phyloP scores from a whole-genome alignment of 805 yeast genomes.

The Saturnispora halmiae region DNA sequence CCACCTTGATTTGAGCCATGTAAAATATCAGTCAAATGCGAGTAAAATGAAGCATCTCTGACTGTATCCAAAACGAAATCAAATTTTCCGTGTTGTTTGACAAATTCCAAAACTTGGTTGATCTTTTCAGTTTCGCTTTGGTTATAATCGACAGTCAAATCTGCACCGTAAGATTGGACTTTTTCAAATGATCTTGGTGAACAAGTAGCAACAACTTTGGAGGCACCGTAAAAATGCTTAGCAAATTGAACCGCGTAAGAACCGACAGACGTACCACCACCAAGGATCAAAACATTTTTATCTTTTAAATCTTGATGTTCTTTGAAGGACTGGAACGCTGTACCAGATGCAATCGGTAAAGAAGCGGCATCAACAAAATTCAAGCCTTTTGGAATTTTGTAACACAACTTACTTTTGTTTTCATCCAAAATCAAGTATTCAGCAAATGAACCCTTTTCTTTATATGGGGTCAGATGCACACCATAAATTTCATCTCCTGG shows the following conservation, averaged over 20 bases:
- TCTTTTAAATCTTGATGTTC: constrained; percentile 20
- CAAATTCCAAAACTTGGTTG: constrained; percentile 29
- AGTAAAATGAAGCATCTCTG: constrained; percentile 43
- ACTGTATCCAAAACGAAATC: constrained; percentile 59
- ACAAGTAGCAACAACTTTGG: constrained; percentile 43
- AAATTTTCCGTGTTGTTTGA: constrained; percentile 37
- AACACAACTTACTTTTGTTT: constrained; percentile 11
- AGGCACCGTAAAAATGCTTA: constrained; percentile 37
- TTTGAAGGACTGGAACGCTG: constrained; percentile 37
- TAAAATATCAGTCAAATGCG: constrained; percentile 31
- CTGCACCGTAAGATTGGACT: constrained; percentile 40
- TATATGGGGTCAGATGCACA: constrained; percentile 6
- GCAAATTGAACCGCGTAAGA: constrained; percentile 46
- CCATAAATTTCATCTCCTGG: constrained; percentile 22
- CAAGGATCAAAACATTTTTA: constrained; percentile 50
- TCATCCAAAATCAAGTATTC: constrained; percentile 38
- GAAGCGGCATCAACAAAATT: constrained; percentile 53
- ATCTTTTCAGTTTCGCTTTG: constrained; percentile 31
- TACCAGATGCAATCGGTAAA: constrained; percentile 53
- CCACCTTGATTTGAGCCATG: constrained; percentile 40
- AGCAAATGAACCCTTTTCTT: constrained; percentile 33
- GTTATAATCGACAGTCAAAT: constrained; percentile 48
- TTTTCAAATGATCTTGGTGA: constrained; percentile 31
- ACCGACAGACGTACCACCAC: constrained; percentile 71
- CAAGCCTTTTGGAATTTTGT: constrained; percentile 40